Base-by-base conservation (phyloP, 176 grass and related monocot genomes). In the Oryza punctata region DNA sequence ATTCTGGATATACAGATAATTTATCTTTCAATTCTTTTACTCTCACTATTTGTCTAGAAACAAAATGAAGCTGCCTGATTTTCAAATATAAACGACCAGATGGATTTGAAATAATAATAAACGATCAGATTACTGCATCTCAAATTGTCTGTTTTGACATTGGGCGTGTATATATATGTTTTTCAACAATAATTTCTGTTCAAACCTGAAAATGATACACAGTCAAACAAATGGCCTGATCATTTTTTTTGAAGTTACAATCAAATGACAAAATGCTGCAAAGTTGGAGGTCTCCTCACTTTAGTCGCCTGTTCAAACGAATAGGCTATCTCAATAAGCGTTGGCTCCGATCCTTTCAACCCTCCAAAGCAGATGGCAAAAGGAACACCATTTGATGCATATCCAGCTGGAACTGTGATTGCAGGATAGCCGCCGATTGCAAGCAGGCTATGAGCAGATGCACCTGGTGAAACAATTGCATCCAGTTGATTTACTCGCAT, bases 371-470 rank as follows among this genome's bases (percentile, higher is more conserved):
- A 93, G 18, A 95, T 87, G 19, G 85, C 89, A 4, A 95, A 91
- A 78, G 91, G 87, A 61, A 86, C 69, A 1, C 90, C 82, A 30
- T 89, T 23, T 3, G 44, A 52, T 28, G 37, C 88, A 54, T 92
- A 97, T 14, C 92, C 95, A 47, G 92, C 95, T 3, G 95, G 92
- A 61, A 97, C 81, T 12, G 83, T 94, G 24, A 97, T 89, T 8
- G 80, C 90, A 0, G 90, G 95, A 78, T 92, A 89, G 19, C 92
- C 90, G 1, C 92, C 92, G 40, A 94, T 93, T 8, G 90, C 90
- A 15, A 97, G 90, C 78, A 93, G 19, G 59, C 90, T 84, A 6
- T 79, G 81, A 45, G 77, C 88, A 85, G 84, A 82, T 12, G 86
- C 79, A 7, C 66, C 81, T 2, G 88, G 88, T 19, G 94, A 70